Percentiles rank a stretch among this genome's conserved stretches.
Evolutionary conservation across 768 basidiomycete species (phyloP).

Genomic region (Kwoniella botswanensis): DNA sequence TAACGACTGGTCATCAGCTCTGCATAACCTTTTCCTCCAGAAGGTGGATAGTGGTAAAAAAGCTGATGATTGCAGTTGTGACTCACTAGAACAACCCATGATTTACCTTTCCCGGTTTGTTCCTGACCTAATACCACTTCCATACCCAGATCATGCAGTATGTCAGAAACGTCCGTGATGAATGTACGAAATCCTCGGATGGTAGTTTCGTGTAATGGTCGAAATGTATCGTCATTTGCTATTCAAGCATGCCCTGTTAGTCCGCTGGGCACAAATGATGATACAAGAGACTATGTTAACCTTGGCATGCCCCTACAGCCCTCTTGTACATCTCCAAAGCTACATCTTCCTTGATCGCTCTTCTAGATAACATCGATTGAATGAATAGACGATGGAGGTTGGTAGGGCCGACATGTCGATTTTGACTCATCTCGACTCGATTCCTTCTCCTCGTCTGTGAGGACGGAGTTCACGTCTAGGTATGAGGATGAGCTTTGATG

Average conservation of each 20-base stretch:
- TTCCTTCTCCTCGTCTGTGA: background rate
- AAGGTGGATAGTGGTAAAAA: background rate
- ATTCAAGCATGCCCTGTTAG: background rate
- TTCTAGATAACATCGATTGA: slow-evolving; percentile 49
- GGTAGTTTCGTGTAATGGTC: slow-evolving; percentile 26
- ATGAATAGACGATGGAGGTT: slow-evolving; percentile 51
- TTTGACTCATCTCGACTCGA: slow-evolving; percentile 16
- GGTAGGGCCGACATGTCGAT: slow-evolving; percentile 15
- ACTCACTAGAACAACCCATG: slow-evolving; percentile 48
- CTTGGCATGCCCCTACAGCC: slow-evolving; percentile 37
- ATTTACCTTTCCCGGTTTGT: slow-evolving; percentile 33
- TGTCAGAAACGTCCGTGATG: slow-evolving; percentile 32
- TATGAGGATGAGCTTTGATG: background rate
- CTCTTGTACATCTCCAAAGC: slow-evolving; percentile 52
- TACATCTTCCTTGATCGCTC: slow-evolving; percentile 39
- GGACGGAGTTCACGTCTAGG: background rate
- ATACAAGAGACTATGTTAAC: slow-evolving; percentile 18
- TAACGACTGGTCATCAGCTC: background rate
- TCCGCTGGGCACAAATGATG: slow-evolving; percentile 9
- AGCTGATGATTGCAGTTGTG: background rate
- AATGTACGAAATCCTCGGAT: slow-evolving; percentile 32
- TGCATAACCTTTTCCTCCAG: background rate
- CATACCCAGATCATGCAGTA: slow-evolving; percentile 46
- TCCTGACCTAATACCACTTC: slow-evolving; percentile 36
- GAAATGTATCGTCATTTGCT: slow-evolving; percentile 27